Evolutionary conservation across 2,329 filamentous ascomycete species (phyloP).

Genomic region (Penicillium hesseltinei): DNA sequence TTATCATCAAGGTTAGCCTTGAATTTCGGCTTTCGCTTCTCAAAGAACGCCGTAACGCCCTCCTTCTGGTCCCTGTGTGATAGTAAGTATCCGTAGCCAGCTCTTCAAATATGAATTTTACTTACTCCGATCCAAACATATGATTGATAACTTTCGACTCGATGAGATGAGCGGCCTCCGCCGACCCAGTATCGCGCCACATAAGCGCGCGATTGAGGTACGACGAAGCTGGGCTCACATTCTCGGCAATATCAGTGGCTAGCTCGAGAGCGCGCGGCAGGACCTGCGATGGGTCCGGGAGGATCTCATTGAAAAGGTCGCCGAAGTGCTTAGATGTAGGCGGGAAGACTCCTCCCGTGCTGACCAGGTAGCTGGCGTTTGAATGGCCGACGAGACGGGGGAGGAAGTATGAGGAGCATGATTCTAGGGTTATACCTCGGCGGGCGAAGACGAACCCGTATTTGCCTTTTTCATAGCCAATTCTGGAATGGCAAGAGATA

Average conservation of each 20-base stretch:
- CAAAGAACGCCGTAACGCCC: slow-evolving; percentile 66
- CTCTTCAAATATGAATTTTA: background rate
- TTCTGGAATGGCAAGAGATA: slow-evolving; percentile 26
- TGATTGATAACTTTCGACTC: slow-evolving; percentile 51
- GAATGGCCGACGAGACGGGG: slow-evolving; percentile 63
- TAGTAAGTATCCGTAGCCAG: slow-evolving; percentile 2
- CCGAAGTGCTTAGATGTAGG: slow-evolving; percentile 50
- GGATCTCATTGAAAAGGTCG: slow-evolving; percentile 64
- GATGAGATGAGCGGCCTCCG: slow-evolving; percentile 69
- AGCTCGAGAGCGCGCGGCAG: slow-evolving; percentile 64
- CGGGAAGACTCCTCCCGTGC: slow-evolving; percentile 62
- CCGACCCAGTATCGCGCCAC: slow-evolving; percentile 53
- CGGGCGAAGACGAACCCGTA: slow-evolving; percentile 73
- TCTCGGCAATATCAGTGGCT: slow-evolving; percentile 64
- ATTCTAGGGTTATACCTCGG: slow-evolving; percentile 70
- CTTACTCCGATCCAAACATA: slow-evolving; percentile 37
- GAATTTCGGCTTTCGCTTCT: slow-evolving; percentile 66
- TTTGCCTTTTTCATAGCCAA: slow-evolving; percentile 59
- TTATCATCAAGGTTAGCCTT: slow-evolving; percentile 60
- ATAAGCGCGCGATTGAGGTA: slow-evolving; percentile 71
- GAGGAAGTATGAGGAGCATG: slow-evolving; percentile 68
- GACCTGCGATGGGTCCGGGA: slow-evolving; percentile 59
- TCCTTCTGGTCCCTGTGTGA: slow-evolving; percentile 61
- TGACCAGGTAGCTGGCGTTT: slow-evolving; percentile 44
- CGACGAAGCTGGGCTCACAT: slow-evolving; percentile 64